Conservation (phyloP, 176 grass and related monocot genomes). For the Hordeum marinum region DNA sequence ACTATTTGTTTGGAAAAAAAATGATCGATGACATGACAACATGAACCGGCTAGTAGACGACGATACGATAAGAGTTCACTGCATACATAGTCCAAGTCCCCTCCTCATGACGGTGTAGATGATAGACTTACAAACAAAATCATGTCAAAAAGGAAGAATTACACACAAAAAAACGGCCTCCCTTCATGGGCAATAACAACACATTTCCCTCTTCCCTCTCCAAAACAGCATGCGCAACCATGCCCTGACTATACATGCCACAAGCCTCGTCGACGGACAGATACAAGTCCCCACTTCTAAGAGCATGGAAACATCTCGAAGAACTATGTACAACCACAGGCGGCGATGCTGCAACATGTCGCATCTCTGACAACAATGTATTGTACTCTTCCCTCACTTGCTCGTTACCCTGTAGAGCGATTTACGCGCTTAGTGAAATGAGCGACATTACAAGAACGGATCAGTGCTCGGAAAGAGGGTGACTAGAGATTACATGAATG, state of each 20-base stretch:
- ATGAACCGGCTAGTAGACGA: accelerated
- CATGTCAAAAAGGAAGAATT: not conserved
- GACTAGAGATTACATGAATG: constrained; percentile 39
- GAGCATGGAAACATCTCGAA: not conserved
- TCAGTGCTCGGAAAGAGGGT: not conserved
- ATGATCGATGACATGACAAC: not conserved
- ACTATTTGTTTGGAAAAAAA: accelerated
- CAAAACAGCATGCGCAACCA: not conserved
- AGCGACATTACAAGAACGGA: not conserved
- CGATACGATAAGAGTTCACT: not conserved
- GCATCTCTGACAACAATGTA: not conserved
- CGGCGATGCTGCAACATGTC: not conserved
- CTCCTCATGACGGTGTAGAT: not conserved
- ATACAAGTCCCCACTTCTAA: not conserved
- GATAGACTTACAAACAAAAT: not conserved
- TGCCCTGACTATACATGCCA: not conserved
- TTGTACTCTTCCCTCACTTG: constrained; percentile 13
- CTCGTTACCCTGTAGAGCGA: constrained; percentile 4
- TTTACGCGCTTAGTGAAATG: not conserved
- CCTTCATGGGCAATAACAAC: not conserved
- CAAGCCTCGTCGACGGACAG: not conserved
- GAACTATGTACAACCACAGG: not conserved
- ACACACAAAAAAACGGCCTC: not conserved
- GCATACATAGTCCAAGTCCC: too few relatives aligned
- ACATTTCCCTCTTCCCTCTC: not conserved